phyloP scores from a whole-genome alignment of 1,284 basidiomycete genomes.

The Malassezia yamatoensis region DNA sequence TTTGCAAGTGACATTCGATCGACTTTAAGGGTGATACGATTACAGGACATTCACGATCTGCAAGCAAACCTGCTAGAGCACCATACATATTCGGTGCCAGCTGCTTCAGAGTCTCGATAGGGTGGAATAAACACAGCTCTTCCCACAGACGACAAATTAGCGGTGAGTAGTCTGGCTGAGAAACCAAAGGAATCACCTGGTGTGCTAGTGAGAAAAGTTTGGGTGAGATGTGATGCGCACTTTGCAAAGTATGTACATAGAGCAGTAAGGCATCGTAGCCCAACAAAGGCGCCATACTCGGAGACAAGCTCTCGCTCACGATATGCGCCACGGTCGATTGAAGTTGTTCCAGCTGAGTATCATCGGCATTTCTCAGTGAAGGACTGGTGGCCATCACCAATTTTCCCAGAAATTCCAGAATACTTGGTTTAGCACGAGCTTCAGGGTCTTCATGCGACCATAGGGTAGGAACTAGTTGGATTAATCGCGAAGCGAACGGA shows the following conservation, averaged over 20 bases:
- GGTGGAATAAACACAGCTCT: slow-evolving; percentile 34
- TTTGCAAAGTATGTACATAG: slow-evolving; percentile 36
- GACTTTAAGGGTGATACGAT: slow-evolving; percentile 32
- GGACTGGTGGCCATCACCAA: slow-evolving; percentile 35
- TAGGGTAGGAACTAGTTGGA: slow-evolving; percentile 33
- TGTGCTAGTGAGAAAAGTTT: slow-evolving; percentile 33
- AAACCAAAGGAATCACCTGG: slow-evolving; percentile 25
- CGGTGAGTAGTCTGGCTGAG: slow-evolving; percentile 37
- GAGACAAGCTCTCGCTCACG: slow-evolving; percentile 31
- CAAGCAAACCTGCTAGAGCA: slow-evolving; percentile 28
- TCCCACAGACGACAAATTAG: slow-evolving; percentile 37
- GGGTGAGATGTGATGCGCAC: slow-evolving; percentile 30
- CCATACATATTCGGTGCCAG: slow-evolving; percentile 28
- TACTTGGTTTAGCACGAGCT: slow-evolving; percentile 33
- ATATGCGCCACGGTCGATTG: slow-evolving; percentile 36
- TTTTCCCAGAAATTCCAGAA: slow-evolving; percentile 41
- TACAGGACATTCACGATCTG: slow-evolving; percentile 30
- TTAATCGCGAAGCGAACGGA: slow-evolving; percentile 30
- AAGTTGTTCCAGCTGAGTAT: slow-evolving; percentile 22
- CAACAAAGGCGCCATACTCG: slow-evolving; percentile 26
- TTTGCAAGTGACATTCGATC: slow-evolving; percentile 31
- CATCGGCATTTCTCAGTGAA: slow-evolving; percentile 18
- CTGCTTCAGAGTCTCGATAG: slow-evolving; percentile 27
- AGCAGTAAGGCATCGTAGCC: slow-evolving; percentile 43
- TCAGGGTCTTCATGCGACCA: slow-evolving; percentile 40